phyloP scores from a whole-genome alignment of 768 basidiomycete genomes.

The Termitomyces sp. region DNA sequence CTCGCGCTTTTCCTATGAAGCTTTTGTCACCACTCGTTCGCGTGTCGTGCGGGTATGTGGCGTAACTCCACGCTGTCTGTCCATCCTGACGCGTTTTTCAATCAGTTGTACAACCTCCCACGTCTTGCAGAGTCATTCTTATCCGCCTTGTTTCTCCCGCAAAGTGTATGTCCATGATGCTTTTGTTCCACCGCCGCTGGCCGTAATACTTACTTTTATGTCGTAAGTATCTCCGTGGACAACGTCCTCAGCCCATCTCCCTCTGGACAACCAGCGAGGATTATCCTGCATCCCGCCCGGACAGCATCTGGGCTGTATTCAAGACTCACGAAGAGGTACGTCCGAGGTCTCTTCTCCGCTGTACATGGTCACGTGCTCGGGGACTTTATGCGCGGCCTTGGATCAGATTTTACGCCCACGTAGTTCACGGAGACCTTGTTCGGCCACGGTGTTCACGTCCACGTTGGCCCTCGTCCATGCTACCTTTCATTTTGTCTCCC shows the following conservation, averaged over 20 bases:
- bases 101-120: slow-evolving; percentile 35
- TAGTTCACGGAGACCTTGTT: slow-evolving; percentile 8
- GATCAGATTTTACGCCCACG: slow-evolving; percentile 19
- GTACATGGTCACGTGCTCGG: slow-evolving; percentile 18
- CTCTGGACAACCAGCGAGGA: slow-evolving; percentile 44
- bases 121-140: slow-evolving; percentile 28
- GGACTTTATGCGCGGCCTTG: slow-evolving; percentile 2
- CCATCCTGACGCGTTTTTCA: slow-evolving; percentile 7
- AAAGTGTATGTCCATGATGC: slow-evolving; percentile 23
- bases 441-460: slow-evolving; percentile 14
- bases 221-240: slow-evolving; percentile 13
- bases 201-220: slow-evolving; percentile 17
- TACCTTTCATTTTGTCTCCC: slow-evolving; percentile 11
- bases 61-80: slow-evolving; percentile 7
- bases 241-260: slow-evolving; percentile 31
- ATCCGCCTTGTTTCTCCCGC: slow-evolving; percentile 32
- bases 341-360: slow-evolving; percentile 1
- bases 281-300: slow-evolving; percentile 15
- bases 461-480: slow-evolving; percentile 13
- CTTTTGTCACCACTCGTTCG: slow-evolving; percentile 45
- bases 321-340: slow-evolving; percentile 57
- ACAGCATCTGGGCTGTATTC: slow-evolving; percentile 53
- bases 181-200: slow-evolving; percentile 13
- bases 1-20: slow-evolving; percentile 20
- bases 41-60: slow-evolving; percentile 48